Percentiles rank a stretch among this genome's conserved stretches.
phyloP scores from a whole-genome alignment of 2,329 filamentous ascomycete species.

The Aspergillus calidoustus region DNA sequence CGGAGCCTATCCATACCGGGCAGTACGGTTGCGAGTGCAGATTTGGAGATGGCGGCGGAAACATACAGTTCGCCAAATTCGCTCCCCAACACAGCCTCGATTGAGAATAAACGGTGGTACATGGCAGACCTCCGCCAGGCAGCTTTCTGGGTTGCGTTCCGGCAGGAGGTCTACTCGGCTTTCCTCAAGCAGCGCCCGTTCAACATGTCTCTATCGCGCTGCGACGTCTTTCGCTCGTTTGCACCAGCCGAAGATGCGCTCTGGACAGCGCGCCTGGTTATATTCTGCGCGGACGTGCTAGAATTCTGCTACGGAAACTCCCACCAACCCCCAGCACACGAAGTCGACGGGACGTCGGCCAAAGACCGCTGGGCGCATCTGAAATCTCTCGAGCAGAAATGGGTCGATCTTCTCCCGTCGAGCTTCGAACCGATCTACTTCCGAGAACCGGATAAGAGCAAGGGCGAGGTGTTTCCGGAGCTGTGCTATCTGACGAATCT shows the following conservation, averaged over 20 bases:
- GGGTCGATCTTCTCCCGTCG: conserved; percentile 45
- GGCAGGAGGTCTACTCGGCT: conserved; percentile 55
- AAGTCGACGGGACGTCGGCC: conserved; percentile 31
- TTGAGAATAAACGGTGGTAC: conserved; percentile 3
- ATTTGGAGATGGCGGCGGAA: neutral
- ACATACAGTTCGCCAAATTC: neutral
- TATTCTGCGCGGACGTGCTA: conserved; percentile 65
- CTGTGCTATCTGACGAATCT: conserved; percentile 59
- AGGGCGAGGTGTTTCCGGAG: conserved; percentile 56
- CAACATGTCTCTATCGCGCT: conserved; percentile 15
- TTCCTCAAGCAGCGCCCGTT: conserved; percentile 44
- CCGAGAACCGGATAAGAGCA: conserved; percentile 38
- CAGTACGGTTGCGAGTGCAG: neutral
- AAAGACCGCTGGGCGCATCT: conserved; percentile 22
- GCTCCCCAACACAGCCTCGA: neutral
- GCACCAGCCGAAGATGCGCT: conserved; percentile 19
- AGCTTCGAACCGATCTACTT: conserved; percentile 62
- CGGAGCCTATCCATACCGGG: neutral
- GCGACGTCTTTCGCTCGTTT: conserved; percentile 13
- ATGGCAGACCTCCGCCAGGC: conserved; percentile 43
- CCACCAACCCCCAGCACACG: neutral
- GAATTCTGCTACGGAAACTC: conserved; percentile 60
- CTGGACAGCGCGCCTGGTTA: conserved; percentile 60
- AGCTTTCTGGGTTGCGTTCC: conserved; percentile 52
- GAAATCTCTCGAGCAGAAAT: conserved; percentile 49